Percentiles rank a stretch among this genome's conserved stretches.
phyloP scores from a whole-genome alignment of 164 flowering plant genomes.

The Magnolia changhungtana region DNA sequence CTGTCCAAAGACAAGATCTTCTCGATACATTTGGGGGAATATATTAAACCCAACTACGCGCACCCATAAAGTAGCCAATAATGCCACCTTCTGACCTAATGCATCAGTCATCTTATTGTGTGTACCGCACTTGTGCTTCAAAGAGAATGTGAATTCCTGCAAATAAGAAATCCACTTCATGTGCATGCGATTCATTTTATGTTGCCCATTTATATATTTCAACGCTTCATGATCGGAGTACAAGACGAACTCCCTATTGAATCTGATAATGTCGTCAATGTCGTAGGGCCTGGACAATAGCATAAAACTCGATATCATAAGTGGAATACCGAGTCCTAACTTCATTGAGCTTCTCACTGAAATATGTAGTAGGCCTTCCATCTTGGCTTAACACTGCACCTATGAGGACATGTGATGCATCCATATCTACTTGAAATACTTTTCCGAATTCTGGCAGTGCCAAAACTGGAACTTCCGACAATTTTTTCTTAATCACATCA shows the following conservation, averaged over 20 bases:
- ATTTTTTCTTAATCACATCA: neutral
- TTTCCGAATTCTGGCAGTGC: neutral
- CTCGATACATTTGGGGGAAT: neutral
- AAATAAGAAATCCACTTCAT: neutral
- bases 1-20: neutral
- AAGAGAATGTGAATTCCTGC: neutral
- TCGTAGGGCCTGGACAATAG: neutral
- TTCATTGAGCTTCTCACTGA: neutral
- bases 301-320: constrained; percentile 6
- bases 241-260: neutral
- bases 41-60: neutral
- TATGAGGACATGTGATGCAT: neutral
- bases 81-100: neutral
- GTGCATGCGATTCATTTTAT: neutral
- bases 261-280: neutral
- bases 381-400: neutral
- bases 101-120: neutral
- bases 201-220: neutral
- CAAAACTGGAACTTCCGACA: neutral
- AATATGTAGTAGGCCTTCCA: neutral
- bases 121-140: neutral
- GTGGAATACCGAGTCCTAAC: neutral
- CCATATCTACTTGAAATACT: neutral
- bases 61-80: neutral
- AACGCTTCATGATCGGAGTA: neutral